Base-by-base conservation (phyloP, 768 basidiomycete species). In the Psilocybe tampanensis region DNA sequence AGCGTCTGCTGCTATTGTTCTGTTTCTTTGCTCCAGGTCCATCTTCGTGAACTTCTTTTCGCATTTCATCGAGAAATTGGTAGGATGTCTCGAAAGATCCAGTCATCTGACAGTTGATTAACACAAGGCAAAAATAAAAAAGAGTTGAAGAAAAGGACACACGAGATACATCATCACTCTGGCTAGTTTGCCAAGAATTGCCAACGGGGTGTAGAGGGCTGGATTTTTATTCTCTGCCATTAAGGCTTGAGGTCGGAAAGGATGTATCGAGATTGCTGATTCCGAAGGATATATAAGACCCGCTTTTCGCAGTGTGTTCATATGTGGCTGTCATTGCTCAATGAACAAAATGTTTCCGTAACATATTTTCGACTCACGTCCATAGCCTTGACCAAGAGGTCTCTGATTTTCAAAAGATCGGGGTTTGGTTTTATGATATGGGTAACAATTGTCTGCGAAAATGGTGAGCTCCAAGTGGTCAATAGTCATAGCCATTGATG, bases 101-200 rank as follows among this genome's bases (percentile, higher is more conserved):
- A 67, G 96, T 93, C 61, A 93, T 77, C 95, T 96, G 64, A 29
- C 9, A 29, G 4, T 33, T 12, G 17, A 15, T 21, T 19, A 23
- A 21, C 26, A 23, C n/a, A n/a, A n/a, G 5, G 15, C 19, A 21
- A 33, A 8, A 24, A 17, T 29, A 26, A 18, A 22, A 22, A 23
- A 3, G 18, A 5, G 22, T 13, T 19, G 36, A 24, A 11, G 17
- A n/a, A 0, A 32, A 29, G 6, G n/a, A 44, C 87, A 55, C 66
- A 97, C 93, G 61, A 99, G 77, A 68, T 98, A 94, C 0, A 86
- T 82, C 91, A 97, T 92, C 1, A 88, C 92, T 47, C 92, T 78
- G 8, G 93, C 92, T 67, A 97, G 56, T 23, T 65, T 64, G 18
- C 67, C 59, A n/a, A 95, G 66, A 63, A 77, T 81, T 39, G 78